Percentiles rank a stretch among this genome's conserved stretches.
Conservation (phyloP, 2,329 filamentous ascomycete genomes). For the Penicillium crustosum region DNA sequence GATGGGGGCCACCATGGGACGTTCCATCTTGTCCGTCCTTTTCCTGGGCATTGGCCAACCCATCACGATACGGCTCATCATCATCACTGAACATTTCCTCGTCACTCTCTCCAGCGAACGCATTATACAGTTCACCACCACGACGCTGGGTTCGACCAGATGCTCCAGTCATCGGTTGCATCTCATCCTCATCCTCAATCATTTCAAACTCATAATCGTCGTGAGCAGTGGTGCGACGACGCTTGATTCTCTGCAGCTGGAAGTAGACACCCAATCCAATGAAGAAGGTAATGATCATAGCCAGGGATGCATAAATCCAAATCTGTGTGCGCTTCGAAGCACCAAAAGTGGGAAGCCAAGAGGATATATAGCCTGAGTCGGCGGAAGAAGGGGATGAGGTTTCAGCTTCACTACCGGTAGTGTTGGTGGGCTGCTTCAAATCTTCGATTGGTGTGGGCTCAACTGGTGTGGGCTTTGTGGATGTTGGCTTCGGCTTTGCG, state of each 20-base stretch:
- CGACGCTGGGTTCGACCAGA: constrained; percentile 53
- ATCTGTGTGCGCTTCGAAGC: constrained; percentile 81
- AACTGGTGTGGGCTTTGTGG: constrained; percentile 12
- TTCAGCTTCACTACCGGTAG: constrained; percentile 20
- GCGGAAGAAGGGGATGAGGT: constrained; percentile 32
- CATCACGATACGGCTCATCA: constrained; percentile 39
- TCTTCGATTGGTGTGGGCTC: constrained; percentile 22
- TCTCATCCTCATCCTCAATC: constrained; percentile 74
- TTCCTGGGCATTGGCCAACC: constrained; percentile 22
- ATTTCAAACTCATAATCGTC: constrained; percentile 95
- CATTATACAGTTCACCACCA: constrained; percentile 93
- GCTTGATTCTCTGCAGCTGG: constrained; percentile 73
- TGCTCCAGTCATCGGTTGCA: constrained; percentile 47
- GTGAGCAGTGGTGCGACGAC: constrained; percentile 69
- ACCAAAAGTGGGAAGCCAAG: constrained; percentile 86
- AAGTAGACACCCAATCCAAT: constrained; percentile 77
- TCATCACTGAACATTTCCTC: constrained; percentile 60
- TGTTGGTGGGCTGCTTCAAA: constrained; percentile 29
- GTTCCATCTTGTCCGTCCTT: constrained; percentile 22
- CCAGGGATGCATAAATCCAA: constrained; percentile 88
- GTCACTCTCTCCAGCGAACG: constrained; percentile 91
- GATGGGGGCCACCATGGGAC: constrained; percentile 8
- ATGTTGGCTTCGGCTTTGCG: constrained; percentile 51
- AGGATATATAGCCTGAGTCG: constrained; percentile 65
- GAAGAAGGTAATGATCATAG: constrained; percentile 84